Percentiles rank a stretch among this genome's conserved stretches.
Evolutionary conservation across 2,329 filamentous ascomycete species (phyloP).

Genomic region (Calonectria honghensis): DNA sequence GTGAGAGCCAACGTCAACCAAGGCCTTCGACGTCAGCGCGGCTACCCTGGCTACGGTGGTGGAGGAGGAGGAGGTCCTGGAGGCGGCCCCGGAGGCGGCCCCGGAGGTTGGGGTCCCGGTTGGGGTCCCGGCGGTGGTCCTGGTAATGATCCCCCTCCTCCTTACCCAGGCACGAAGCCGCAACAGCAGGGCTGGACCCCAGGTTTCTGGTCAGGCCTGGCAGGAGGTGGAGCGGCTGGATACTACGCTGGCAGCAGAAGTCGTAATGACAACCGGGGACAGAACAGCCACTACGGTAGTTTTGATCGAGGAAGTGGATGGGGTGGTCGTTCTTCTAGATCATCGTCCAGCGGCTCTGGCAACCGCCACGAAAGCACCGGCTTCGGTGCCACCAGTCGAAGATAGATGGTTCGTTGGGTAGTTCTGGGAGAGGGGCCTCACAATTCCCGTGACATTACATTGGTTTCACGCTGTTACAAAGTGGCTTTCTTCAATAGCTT

Average conservation of each 20-base stretch:
- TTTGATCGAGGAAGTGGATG: slow-evolving; percentile 58
- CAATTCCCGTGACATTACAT: not conserved
- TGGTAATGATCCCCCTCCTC: slow-evolving; percentile 72
- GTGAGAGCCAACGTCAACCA: slow-evolving; percentile 42
- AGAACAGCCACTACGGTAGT: slow-evolving; percentile 58
- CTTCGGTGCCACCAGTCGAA: slow-evolving; percentile 80
- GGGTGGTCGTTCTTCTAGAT: slow-evolving; percentile 55
- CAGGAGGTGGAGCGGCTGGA: slow-evolving; percentile 80
- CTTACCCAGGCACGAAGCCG: slow-evolving; percentile 64
- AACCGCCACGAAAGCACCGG: slow-evolving; percentile 81
- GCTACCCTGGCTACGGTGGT: slow-evolving; percentile 59
- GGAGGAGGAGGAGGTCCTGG: slow-evolving; percentile 9
- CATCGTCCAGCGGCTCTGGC: slow-evolving; percentile 61
- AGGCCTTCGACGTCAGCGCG: slow-evolving; percentile 41
- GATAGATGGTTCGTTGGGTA: slow-evolving; percentile 59
- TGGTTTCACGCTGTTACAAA: slow-evolving; percentile 21
- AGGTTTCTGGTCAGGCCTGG: slow-evolving; percentile 84
- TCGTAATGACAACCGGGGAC: slow-evolving; percentile 60
- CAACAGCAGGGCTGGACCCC: slow-evolving; percentile 76
- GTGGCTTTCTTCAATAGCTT: slow-evolving; percentile 38
- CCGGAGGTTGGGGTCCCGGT: slow-evolving; percentile 61
- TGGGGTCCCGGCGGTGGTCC: slow-evolving; percentile 62
- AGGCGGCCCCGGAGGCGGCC: slow-evolving; percentile 45
- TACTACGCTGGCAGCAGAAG: slow-evolving; percentile 74
- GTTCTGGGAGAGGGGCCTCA: not conserved